These are phyloP conservation scores for Vickermania ingenoplastis DNA, from an alignment of 208 protist species.

Conservation along the genomic window DNA sequence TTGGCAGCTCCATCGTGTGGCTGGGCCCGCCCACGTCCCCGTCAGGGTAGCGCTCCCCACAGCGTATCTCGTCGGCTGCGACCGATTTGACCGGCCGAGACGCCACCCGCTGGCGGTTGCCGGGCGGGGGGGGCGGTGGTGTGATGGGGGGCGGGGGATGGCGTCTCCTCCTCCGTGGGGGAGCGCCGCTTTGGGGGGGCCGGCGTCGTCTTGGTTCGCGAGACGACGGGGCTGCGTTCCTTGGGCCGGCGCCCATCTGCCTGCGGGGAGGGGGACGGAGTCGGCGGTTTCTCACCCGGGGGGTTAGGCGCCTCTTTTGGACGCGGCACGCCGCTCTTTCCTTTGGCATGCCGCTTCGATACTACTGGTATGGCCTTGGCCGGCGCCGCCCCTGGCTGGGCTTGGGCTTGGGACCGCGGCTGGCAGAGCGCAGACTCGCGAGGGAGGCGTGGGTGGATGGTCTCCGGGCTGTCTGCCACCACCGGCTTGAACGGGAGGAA, in stretches of 20 bases:
- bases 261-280: not conserved
- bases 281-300: too few relatives aligned
- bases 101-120: not conserved
- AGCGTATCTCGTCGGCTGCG: not conserved
- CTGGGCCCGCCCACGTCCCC: constrained; percentile 14
- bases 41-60: constrained; percentile 9
- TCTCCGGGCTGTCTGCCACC: too few relatives aligned
- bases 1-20: constrained; percentile 7
- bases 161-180: not conserved
- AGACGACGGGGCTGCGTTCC: not conserved
- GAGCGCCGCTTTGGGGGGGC: not conserved
- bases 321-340: too few relatives aligned
- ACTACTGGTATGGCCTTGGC: too few relatives aligned
- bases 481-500: too few relatives aligned
- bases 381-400: too few relatives aligned
- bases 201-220: not conserved
- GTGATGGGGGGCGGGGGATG: not conserved
- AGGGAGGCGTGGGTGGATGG: too few relatives aligned
- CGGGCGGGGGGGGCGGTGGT: not conserved
- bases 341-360: too few relatives aligned
- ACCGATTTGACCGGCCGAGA: not conserved
- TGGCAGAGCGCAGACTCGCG: too few relatives aligned
- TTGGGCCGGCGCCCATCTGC: not conserved
- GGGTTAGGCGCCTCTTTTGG: too few relatives aligned
- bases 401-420: too few relatives aligned